Evolutionary conservation across 441 rosid genomes (phyloP).

Genomic region (Euphorbia schlechtendalii): DNA sequence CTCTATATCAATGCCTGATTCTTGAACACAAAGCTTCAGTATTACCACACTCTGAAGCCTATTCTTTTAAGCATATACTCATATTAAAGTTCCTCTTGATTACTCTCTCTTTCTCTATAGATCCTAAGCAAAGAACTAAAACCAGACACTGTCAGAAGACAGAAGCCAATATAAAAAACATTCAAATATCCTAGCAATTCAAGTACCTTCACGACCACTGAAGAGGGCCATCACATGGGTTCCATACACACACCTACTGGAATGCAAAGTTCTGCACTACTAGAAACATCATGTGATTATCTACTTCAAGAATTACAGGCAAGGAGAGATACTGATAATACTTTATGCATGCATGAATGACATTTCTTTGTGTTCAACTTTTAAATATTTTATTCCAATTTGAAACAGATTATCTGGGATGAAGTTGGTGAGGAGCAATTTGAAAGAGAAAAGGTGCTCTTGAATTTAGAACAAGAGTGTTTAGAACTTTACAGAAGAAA

Average conservation of each 20-base stretch:
- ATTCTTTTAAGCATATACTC: constrained; percentile 81
- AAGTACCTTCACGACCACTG: constrained; percentile 12
- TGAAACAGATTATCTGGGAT: constrained; percentile 90
- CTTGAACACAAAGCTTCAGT: constrained; percentile 72
- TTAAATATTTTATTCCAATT: constrained; percentile 10
- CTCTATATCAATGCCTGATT: constrained; percentile 29
- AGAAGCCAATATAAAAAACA: constrained; percentile 13
- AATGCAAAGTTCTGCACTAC: constrained; percentile 59
- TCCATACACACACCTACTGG: constrained; percentile 57
- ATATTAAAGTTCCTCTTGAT: constrained; percentile 33
- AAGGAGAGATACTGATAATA: constrained; percentile 19
- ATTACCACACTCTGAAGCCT: constrained; percentile 63
- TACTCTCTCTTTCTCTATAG: constrained; percentile 22
- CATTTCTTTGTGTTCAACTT: constrained; percentile 6
- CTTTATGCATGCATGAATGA: background rate
- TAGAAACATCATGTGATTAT: constrained; percentile 86
- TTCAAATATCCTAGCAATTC: constrained; percentile 15
- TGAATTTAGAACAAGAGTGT: constrained; percentile 88
- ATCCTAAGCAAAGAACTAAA: constrained; percentile 22
- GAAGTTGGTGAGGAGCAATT: constrained; percentile 87
- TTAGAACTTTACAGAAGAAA: constrained; percentile 87
- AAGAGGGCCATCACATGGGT: constrained; percentile 42
- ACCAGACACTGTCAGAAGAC: constrained; percentile 19
- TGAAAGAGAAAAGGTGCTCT: constrained; percentile 75
- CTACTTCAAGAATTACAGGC: constrained; percentile 90